These are phyloP conservation scores for Lodderomyces jiufengensis DNA, from an alignment of 1,139 yeast species.

Conservation along the genomic window DNA sequence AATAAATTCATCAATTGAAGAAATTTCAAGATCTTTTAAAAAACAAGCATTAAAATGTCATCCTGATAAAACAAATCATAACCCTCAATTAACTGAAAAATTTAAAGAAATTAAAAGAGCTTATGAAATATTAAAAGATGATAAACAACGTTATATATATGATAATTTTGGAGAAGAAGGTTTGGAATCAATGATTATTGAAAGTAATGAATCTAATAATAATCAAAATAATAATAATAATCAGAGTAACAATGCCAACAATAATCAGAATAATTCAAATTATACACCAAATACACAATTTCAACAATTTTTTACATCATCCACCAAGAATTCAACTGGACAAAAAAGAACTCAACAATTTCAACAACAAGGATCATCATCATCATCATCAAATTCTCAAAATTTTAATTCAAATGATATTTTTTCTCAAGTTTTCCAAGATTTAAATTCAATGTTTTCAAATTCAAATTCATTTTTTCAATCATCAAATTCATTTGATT, in stretches of 20 bases:
- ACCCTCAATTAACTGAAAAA: conserved; percentile 40
- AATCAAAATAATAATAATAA: no score
- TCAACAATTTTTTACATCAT: no score
- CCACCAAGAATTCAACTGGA: no score
- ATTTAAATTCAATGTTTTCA: conserved; percentile 32
- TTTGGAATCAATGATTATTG: conserved; percentile 24
- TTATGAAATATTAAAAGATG: conserved; percentile 39
- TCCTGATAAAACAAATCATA: conserved; percentile 47
- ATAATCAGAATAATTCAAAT: no score
- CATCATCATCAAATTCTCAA: conserved; percentile 1
- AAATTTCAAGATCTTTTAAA: conserved; percentile 39
- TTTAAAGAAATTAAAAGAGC: conserved; percentile 44
- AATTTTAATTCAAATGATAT: conserved; percentile 22
- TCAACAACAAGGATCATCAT: not conserved
- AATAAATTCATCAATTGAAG: conserved; percentile 34
- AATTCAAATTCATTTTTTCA: conserved; percentile 12
- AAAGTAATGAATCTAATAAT: no score
- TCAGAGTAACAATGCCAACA: no score
- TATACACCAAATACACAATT: no score
- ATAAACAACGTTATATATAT: conserved; percentile 27
- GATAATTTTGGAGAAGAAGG: conserved; percentile 42
- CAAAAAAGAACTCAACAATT: conserved; percentile 4
- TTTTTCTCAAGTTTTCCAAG: conserved; percentile 40
- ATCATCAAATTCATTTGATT: not conserved
- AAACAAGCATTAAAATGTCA: conserved; percentile 42